Evolutionary conservation across 768 basidiomycete species (phyloP), one percentile per base, ranked within the genome.

Genomic region (Chalciporus piperatus): DNA sequence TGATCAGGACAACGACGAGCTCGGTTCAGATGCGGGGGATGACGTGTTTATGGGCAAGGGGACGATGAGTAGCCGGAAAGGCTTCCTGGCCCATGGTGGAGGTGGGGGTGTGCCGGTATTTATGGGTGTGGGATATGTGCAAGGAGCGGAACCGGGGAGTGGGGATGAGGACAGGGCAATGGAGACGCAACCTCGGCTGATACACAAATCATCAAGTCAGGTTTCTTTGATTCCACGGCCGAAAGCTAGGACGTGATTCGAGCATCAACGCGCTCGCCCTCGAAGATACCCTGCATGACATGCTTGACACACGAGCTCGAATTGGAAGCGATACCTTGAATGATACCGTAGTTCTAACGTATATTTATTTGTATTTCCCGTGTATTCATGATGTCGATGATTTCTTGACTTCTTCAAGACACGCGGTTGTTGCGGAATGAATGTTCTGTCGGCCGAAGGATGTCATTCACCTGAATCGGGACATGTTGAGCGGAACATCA

Each of bases 51-150:
- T 73, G 2, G 85, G 78, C 16, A 74, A 79, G 2, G 86, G 86
- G 11, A 79, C 73, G 37, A 74, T 73, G 61, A 79, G 75, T 45
- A 80, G 76, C 58, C 72, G 68, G 16, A 70, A 63, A 5, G 85
- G 86, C 2, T 92, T 89, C 55, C 71, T 90, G 19, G 84, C 86
- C 4, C 84, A 81, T 59, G 89, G 89, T 12, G 89, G 89, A 1
- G 87, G 78, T 10, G 87, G 84, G 20, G 89, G 89, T 1, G 51
- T 62, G 1, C 84, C 88, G 1, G 83, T 92, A 11, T 81, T 82
- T 51, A 83, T 89, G 81, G 85, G 82, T 8, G 78, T 73, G 23
- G 87, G 85, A 4, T 84, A 84, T 58, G 78, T 86, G 5, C 76
- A 78, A 40, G 84, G 79, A n/a, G 82, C 67, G 1, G 69, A 72